Percentiles rank a stretch among this genome's conserved stretches.
phyloP scores from a whole-genome alignment of 2,329 filamentous ascomycete species.

The Plenodomus biglobosus region DNA sequence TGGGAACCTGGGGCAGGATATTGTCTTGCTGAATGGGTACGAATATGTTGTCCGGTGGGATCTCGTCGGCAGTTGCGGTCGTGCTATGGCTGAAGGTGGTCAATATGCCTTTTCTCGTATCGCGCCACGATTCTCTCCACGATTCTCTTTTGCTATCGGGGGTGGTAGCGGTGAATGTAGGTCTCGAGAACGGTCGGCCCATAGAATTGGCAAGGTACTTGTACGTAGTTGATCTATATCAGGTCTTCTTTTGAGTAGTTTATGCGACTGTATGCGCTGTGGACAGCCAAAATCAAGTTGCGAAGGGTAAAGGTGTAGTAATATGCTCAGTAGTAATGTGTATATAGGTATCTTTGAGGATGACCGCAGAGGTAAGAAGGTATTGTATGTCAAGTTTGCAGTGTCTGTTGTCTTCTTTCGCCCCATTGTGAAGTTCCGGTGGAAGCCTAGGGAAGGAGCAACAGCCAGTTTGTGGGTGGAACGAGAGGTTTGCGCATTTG shows the following conservation, averaged over 20 bases:
- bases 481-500: conserved; percentile 19
- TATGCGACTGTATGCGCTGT: not conserved
- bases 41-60: conserved; percentile 43
- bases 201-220: not conserved
- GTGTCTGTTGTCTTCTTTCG: not conserved
- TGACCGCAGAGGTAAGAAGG: not conserved
- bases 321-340: not conserved
- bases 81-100: conserved; percentile 11
- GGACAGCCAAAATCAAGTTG: not conserved
- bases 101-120: conserved; percentile 13
- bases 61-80: conserved; percentile 3
- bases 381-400: not conserved
- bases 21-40: conserved; percentile 45
- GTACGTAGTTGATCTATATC: not conserved
- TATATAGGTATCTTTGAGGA: not conserved
- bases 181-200: conserved; percentile 11
- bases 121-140: conserved; percentile 10
- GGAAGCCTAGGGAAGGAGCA: conserved; percentile 7
- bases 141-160: conserved; percentile 4
- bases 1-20: conserved; percentile 46
- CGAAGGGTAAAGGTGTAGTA: not conserved
- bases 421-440: conserved; percentile 1
- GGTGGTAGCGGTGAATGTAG: not conserved
- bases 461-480: conserved; percentile 1
- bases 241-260: not conserved